phyloP scores from a whole-genome alignment of 148 eudicot species.

The Selenicereus undatus region DNA sequence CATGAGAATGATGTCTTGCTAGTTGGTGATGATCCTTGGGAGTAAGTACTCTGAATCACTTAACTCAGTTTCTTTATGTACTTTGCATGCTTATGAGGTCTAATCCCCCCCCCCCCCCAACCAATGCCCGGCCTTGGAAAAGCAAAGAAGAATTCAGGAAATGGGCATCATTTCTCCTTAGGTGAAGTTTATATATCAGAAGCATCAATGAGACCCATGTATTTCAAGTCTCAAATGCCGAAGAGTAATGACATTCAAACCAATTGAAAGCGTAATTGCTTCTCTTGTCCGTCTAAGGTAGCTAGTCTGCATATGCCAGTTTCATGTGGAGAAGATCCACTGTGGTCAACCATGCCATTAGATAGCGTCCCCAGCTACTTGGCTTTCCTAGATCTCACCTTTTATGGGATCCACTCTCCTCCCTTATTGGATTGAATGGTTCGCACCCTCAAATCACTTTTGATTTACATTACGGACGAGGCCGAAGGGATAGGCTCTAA shows the following conservation, averaged over 20 bases:
- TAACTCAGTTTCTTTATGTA: neutral
- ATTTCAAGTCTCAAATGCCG: neutral
- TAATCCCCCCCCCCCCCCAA: too few species aligned
- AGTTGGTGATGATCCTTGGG: constrained; percentile 99
- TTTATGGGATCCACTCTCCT: too few species aligned
- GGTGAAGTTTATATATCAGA: too few species aligned
- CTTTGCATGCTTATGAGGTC: neutral
- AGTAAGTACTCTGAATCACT: constrained; percentile 52
- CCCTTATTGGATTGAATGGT: too few species aligned
- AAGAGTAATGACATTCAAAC: neutral
- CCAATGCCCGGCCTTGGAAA: neutral
- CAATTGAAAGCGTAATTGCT: neutral
- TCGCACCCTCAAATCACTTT: too few species aligned
- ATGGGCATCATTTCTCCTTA: neutral
- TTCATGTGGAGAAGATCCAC: too few species aligned
- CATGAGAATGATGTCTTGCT: constrained; percentile 87
- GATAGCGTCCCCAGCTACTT: too few species aligned
- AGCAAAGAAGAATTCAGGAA: neutral
- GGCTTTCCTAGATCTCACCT: too few species aligned
- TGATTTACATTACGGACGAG: too few species aligned
- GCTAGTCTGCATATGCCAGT: neutral
- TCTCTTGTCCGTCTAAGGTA: neutral
- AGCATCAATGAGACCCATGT: too few species aligned
- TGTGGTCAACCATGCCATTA: too few species aligned
- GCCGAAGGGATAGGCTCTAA: too few species aligned